Evolutionary conservation across 148 eudicot genomes (phyloP), one percentile per base, ranked within the genome.

Genomic region (Vaccinium macrocarpon): DNA sequence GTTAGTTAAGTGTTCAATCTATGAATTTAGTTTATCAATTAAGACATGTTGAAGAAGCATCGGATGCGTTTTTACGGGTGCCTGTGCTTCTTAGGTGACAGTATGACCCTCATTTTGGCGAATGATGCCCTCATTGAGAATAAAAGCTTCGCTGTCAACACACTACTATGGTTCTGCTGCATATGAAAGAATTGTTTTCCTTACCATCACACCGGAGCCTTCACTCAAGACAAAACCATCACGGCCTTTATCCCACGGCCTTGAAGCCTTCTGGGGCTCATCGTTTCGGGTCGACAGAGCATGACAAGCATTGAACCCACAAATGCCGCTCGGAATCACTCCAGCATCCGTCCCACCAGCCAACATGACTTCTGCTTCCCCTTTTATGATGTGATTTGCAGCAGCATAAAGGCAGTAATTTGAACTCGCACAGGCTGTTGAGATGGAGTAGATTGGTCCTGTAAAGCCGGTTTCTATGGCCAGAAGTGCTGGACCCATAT

Each of bases 211-310:
- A 81, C 86, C 88, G 19, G 78, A 87, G 75, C 88, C 88, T 84
- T 87, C 86, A 48, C 88, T 71, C 81, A 87, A 49, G 80, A 87
- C 86, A 27, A 87, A 88, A 53, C 89, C 89, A 64, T 85, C 89
- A 5, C 87, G 84, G 42, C 83, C 84, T 49, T 79, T 82, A 72
- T 88, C 89, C 89, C 87, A 88, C 5, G 89, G 89, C 82, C 89
- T 85, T 0, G 87, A 85, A 21, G 89, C 89, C 53, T 76, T 80
- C 1, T 75, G 57, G 5, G 89, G 87, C 3, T 80, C 85, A 42
- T 83, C 86, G 29, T 87, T 87, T 46, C 89, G 50, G 66, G 35
- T 71, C 3, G 89, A 87, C 19, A 85, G 72, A 35, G 86, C 87
- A n/a, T 84, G 78, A 48, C 87, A 82, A 46, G 87, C 87, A 42